Conservation (phyloP, 805 yeast genomes). For the Candida vartiovaarae region DNA sequence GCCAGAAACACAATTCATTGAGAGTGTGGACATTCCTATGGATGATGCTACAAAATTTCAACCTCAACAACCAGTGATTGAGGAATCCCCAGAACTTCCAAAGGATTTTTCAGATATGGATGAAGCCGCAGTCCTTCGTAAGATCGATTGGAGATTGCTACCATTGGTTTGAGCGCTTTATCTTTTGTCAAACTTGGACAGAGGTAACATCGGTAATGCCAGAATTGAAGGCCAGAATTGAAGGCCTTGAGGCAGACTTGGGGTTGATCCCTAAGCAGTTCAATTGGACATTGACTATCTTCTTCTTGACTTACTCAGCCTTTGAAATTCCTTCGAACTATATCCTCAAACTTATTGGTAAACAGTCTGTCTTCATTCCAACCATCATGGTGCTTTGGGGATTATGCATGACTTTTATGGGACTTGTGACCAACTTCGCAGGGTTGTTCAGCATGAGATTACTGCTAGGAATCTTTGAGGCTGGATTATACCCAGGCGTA, state of each 20-base stretch:
- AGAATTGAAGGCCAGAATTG: background rate
- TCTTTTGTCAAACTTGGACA: slow-evolving; percentile 13
- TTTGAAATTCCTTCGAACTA: slow-evolving; percentile 16
- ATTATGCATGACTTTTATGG: slow-evolving; percentile 10
- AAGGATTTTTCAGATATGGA: too few relatives aligned
- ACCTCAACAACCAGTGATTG: too few relatives aligned
- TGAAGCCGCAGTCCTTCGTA: too few relatives aligned
- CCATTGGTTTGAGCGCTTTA: slow-evolving; percentile 3
- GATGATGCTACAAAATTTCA: too few relatives aligned
- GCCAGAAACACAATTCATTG: too few relatives aligned
- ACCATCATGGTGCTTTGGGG: slow-evolving; percentile 14
- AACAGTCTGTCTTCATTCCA: slow-evolving; percentile 8
- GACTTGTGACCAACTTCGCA: slow-evolving; percentile 9
- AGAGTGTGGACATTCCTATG: too few relatives aligned
- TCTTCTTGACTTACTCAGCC: slow-evolving; percentile 6
- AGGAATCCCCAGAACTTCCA: too few relatives aligned
- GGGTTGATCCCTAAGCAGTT: slow-evolving; percentile 3
- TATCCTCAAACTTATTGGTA: slow-evolving; percentile 10
- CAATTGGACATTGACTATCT: slow-evolving; percentile 12
- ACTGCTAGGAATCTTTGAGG: too few relatives aligned
- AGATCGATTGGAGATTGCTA: too few relatives aligned
- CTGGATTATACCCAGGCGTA: too few relatives aligned
- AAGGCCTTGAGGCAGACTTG: background rate
- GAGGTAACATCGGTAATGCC: slow-evolving; percentile 9
- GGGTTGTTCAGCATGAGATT: too few relatives aligned